Base-by-base conservation (phyloP, 805 yeast species). In the Candida sakaeoensis region DNA sequence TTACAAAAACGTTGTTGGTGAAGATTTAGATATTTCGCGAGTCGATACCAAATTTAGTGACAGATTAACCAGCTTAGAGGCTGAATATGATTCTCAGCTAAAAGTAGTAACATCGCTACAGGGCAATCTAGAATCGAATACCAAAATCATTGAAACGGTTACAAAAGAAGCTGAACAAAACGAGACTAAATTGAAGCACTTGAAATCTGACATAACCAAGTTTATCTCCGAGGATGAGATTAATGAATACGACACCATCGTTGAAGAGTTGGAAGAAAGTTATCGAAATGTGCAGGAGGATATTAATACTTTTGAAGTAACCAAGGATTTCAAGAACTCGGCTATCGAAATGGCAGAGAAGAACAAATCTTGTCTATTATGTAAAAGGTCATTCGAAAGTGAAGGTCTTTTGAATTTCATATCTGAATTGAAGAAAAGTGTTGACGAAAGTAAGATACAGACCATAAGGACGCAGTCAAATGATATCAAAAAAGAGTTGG, bases 271-370 rank as follows among this genome's bases (percentile, higher is more conserved):
- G 4, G 91, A 86, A 51, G 73, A 72, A 13, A 82, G 81, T 31
- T 75, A 77, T 47, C 72, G 76, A 30, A 71, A 71, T 14, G 79
- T 87, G 0, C 61, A 78, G 12, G 85, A 82, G 46, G 80, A 83
- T 40, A 55, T 77, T 23, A 86, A 86, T 53, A 79, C 85, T 47
- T 75, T 74, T 22, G 79, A 78, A 32, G 85, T 88, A 2, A 81
- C 90, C 0, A 65, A 77, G 18, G 77, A 77, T 30, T 89, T 82
- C 60, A 88, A 85, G 52, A 60, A 70, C 16, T 77, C 76, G 32
- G 96, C 96, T 0, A 60, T 85, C 8, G 74, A 77, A 22, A 58
- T 74, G 29, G 93, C 95, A 0, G 61, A 76, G 19, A 52, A 55
- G 3, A 70, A 74, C 7, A 71, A 79, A 8, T 68, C 75, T 35